A percentile compares a stretch with the other conserved stretches of the same genome.
Evolutionary conservation across 2,329 filamentous ascomycete species (phyloP).

Genomic region (Epichloe sp.): DNA sequence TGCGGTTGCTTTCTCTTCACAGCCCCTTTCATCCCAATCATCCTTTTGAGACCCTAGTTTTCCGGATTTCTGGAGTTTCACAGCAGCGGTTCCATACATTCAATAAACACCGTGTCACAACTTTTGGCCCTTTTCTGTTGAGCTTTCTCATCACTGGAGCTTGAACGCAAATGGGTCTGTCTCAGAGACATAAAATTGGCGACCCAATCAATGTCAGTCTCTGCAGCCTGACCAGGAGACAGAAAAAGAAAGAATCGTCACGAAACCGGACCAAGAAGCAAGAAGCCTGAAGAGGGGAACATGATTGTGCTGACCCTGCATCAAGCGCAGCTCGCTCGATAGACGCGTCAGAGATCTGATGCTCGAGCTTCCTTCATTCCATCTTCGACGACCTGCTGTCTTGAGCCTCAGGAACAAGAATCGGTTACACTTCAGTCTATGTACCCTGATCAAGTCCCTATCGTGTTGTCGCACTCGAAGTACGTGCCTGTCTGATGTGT

Average conservation of each 20-base stretch:
- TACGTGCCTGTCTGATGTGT: neutral
- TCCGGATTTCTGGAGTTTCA: neutral
- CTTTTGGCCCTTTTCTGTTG: neutral
- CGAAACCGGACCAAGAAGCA: neutral
- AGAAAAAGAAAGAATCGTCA: neutral
- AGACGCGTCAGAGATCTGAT: neutral
- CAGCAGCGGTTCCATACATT: neutral
- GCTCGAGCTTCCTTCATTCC: neutral
- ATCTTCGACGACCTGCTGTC: neutral
- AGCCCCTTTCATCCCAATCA: neutral
- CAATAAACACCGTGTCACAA: neutral
- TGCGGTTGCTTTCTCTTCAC: neutral
- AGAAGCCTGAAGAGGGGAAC: neutral
- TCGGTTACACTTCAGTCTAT: neutral
- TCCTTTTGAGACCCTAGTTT: neutral
- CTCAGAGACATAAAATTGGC: neutral
- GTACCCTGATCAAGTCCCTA: neutral
- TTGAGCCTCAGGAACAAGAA: neutral
- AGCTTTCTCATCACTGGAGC: neutral
- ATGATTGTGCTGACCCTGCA: neutral
- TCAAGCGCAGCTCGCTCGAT: neutral
- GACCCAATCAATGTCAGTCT: neutral
- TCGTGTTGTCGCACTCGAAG: slow-evolving; percentile 1
- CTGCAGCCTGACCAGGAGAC: neutral
- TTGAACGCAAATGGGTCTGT: neutral